Base-by-base conservation (phyloP, 2,329 filamentous ascomycete genomes). In the Trichoderma harzianum region DNA sequence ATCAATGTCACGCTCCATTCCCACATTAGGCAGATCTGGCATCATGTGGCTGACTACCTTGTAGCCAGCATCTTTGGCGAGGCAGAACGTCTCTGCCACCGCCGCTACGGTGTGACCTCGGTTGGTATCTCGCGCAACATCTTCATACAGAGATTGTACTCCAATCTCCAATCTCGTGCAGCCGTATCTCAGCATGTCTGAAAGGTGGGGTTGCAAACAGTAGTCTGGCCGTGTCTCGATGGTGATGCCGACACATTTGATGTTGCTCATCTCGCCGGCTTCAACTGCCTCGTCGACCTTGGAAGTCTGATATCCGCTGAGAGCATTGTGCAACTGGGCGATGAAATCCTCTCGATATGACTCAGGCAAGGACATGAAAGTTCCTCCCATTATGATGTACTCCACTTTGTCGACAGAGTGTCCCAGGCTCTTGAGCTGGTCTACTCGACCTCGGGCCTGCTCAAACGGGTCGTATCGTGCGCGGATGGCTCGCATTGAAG, bases 11-110 rank as follows among this genome's bases (percentile, higher is more conserved):
- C 96, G 92, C 83, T 99, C 97, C 93, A 98, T 97, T 71, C 96
- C 96, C 3, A 99, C 96, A 77, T 99, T 99, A 4, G 96, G 96
- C 62, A 99, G 84, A 80, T 99, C 96, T 1, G 96, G 96, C 96
- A 99, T 99, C 96, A 99, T 99, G 83, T 99, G 96, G 76, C 93
- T 97, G 74, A 99, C 96, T 1, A 99, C 96, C 82, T 99, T 99
- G 88, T 97, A 99, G 1, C 96, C 96, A 7, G 97, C 94, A 81
- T 99, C 97, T 82, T 99, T 99, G 74, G 96, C 91, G n/a, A 98
- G 86, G 76, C 93, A 97, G 80, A 99, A 99, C 0, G 96, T 99
- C 82, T 99, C 95, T 34, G 94, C 95, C 0, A 99, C 96, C 1
- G 97, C 90, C 7, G 94, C 94, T 28, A 99, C 96, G 0, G 96